Base-by-base conservation (phyloP, 768 basidiomycete species). In the Mycena olivaceomarginata region DNA sequence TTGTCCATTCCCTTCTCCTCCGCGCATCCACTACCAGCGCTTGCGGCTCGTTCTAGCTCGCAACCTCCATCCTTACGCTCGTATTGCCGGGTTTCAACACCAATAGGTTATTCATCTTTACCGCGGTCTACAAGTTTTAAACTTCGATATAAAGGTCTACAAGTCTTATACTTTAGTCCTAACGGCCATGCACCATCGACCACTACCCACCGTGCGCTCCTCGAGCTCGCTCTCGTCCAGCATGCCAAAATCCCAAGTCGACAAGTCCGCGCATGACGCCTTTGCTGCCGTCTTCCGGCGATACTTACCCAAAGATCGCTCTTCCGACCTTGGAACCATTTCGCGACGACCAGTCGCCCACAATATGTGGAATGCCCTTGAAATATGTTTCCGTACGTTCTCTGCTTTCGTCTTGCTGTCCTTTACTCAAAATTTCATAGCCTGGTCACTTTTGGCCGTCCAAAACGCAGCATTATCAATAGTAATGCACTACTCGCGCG, bases 401-500 rank as follows among this genome's bases (percentile, higher is more conserved):
- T n/a, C 56, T 41, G 59, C 2, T 64, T 74, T 64, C 77, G 71
- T 46, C 13, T 63, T 18, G 10, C 13, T 39, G 72, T 65, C 31
- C 31, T 39, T 67, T 57, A 37, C 53, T 63, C 45, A 56, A 51
- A 75, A 73, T 72, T 74, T 74, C 48, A 75, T 67, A 53, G 72
- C 69, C 57, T 96, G 74, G 92, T 97, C 78, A 96, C 95, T 20
- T 20, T 92, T 98, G 66, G 97, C 97, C 6, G 94, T 98, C 4
- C 98, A 99, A 88, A 99, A 99, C 86, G 97, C 97, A 41, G 93
- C 96, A 12, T 89, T 99, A 65, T 97, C 97, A 69, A 97, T 99
- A 82, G 96, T 99, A 79, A 98, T 99, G 96, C 97, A 99, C 88
- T 96, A 99, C 86, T 99, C 98, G n/a, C 93, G 98, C 75, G 94